A percentile compares a stretch with the other conserved stretches of the same genome.
phyloP scores from a whole-genome alignment of 257 asterid genomes.

The Solanum etuberosum region DNA sequence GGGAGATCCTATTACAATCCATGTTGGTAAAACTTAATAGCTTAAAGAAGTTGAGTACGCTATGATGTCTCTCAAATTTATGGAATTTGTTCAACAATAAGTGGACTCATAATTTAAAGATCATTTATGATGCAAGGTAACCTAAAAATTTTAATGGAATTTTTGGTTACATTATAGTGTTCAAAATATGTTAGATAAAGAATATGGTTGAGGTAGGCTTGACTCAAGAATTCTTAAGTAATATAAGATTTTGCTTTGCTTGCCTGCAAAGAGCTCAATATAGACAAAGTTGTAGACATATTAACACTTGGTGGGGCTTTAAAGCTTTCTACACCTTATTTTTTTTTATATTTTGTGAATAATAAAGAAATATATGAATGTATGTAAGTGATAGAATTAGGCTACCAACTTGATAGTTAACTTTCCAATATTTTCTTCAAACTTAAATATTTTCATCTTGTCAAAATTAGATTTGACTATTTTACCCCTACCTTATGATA shows the following conservation, averaged over 20 bases:
- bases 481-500: neutral
- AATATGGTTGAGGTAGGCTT: constrained; percentile 45
- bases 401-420: constrained; percentile 63
- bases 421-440: constrained; percentile 40
- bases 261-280: constrained; percentile 19
- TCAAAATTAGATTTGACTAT: neutral
- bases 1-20: neutral
- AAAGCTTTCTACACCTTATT: neutral
- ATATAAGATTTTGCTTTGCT: constrained; percentile 7
- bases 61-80: neutral
- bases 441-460: constrained; percentile 15
- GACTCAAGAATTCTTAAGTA: constrained; percentile 9
- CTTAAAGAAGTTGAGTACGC: neutral
- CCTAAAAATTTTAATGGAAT: neutral
- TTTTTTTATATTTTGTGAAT: neutral
- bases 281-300: constrained; percentile 8
- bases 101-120: neutral
- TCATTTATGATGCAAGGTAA: neutral
- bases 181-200: neutral
- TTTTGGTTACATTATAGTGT: neutral
- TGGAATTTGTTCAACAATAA: neutral
- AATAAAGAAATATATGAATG: neutral
- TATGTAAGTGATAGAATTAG: constrained; percentile 38
- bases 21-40: neutral
- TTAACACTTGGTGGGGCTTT: neutral